Conservation (phyloP, 129 eudicot genomes). For the Arctium lappa region DNA sequence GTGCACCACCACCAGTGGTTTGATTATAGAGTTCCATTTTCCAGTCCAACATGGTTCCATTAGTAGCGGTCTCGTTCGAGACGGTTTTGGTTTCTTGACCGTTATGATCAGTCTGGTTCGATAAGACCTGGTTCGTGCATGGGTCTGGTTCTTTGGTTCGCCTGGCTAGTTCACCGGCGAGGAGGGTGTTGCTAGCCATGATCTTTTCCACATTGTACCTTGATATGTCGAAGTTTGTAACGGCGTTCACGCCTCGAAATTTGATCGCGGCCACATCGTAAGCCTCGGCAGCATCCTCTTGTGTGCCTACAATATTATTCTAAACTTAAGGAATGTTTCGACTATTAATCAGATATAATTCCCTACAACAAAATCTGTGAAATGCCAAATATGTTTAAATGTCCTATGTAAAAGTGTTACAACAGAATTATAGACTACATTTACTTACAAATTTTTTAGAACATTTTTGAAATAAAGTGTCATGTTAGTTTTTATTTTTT, state of each 20-base stretch:
- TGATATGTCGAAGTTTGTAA: conserved; percentile 74
- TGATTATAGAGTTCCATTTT: conserved; percentile 46
- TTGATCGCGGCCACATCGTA: conserved; percentile 92
- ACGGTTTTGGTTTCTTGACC: conserved; percentile 10
- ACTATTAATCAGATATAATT: not conserved
- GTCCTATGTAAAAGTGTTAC: not conserved
- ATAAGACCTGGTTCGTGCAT: not conserved
- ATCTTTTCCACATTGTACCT: conserved; percentile 71
- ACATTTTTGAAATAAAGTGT: no score
- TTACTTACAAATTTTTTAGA: not conserved
- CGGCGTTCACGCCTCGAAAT: conserved; percentile 75
- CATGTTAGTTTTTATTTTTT: no score
- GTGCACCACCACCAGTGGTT: conserved; percentile 1
- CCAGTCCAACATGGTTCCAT: conserved; percentile 36
- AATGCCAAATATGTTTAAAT: not conserved
- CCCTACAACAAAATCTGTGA: not conserved
- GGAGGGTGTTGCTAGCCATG: conserved; percentile 72
- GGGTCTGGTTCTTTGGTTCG: conserved; percentile 41
- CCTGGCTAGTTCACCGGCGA: conserved; percentile 68
- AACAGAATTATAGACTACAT: no score
- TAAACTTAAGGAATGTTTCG: not conserved
- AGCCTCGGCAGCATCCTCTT: conserved; percentile 97
- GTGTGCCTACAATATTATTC: conserved; percentile 56
- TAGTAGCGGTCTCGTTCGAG: conserved; percentile 18
- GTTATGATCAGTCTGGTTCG: conserved; percentile 15